Conservation (phyloP, 2,329 filamentous ascomycete genomes). For the Exophiala dermatitidis region DNA sequence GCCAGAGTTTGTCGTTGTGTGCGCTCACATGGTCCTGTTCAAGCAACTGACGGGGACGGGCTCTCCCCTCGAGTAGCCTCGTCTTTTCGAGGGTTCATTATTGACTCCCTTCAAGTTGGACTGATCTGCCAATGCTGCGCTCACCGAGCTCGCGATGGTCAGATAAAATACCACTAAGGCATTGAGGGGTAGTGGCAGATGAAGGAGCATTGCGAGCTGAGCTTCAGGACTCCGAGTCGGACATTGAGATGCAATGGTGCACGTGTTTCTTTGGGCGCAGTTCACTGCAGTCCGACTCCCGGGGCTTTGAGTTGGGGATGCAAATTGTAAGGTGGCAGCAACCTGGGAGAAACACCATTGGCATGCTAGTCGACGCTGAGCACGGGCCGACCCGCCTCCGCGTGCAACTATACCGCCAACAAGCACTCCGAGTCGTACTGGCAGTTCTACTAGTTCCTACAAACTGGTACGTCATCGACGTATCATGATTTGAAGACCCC, state of each 20-base stretch:
- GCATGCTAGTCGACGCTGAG: neutral
- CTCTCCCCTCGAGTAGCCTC: constrained; percentile 48
- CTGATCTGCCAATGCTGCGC: constrained; percentile 13
- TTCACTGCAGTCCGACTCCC: neutral
- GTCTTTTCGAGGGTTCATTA: constrained; percentile 5
- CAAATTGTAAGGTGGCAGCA: constrained; percentile 1
- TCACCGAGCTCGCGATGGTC: constrained; percentile 21
- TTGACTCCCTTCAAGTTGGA: neutral
- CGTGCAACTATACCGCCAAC: neutral
- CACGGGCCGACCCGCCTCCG: constrained; percentile 12
- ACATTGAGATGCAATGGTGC: neutral
- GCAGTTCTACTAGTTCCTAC: too few relatives aligned
- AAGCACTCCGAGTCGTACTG: too few relatives aligned
- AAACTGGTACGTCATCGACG: too few relatives aligned
- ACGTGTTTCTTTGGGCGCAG: neutral
- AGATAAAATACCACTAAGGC: constrained; percentile 22
- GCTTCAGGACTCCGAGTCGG: neutral
- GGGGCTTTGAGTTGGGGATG: neutral
- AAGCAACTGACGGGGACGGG: constrained; percentile 64
- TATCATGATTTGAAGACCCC: too few relatives aligned
- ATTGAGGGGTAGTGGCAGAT: constrained; percentile 12
- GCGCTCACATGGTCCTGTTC: constrained; percentile 61
- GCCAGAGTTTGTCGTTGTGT: constrained; percentile 17
- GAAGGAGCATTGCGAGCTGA: constrained; percentile 12
- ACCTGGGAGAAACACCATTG: neutral